Evolutionary conservation across 176 grass and related monocot species (phyloP).

Genomic region (Oryza australiensis): DNA sequence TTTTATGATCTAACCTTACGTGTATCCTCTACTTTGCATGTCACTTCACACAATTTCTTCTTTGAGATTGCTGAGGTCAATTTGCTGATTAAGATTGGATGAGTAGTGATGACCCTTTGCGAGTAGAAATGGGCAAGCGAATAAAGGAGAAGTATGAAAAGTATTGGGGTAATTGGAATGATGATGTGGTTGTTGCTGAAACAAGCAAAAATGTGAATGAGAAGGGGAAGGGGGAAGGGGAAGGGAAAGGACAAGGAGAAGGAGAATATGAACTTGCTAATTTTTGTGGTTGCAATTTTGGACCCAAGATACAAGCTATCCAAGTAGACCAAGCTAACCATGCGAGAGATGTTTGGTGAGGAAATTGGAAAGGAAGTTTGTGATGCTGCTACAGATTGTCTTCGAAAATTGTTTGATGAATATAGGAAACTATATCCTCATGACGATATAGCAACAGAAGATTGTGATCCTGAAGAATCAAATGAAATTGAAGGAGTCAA

Average conservation of each 20-base stretch:
- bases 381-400: not conserved
- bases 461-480: not conserved
- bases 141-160: not conserved
- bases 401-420: not conserved
- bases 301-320: constrained; percentile 21
- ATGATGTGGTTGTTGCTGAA: too few species aligned
- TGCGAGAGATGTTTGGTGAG: not conserved
- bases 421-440: not conserved
- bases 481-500: not conserved
- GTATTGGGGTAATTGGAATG: not conserved
- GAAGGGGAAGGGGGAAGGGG: not conserved
- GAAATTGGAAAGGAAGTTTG: not conserved
- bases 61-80: constrained; percentile 8
- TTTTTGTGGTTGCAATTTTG: not conserved
- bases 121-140: not conserved
- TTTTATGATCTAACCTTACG: not conserved
- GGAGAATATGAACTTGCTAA: not conserved
- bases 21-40: not conserved
- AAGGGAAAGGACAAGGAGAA: not conserved
- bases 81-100: not conserved
- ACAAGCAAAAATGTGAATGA: not conserved
- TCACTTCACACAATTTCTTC: not conserved
- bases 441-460: too few species aligned
- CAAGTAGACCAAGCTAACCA: not conserved
- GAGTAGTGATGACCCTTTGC: not conserved